Evolutionary conservation across 2,329 filamentous ascomycete genomes (phyloP).

Genomic region (Colletotrichum melonis): DNA sequence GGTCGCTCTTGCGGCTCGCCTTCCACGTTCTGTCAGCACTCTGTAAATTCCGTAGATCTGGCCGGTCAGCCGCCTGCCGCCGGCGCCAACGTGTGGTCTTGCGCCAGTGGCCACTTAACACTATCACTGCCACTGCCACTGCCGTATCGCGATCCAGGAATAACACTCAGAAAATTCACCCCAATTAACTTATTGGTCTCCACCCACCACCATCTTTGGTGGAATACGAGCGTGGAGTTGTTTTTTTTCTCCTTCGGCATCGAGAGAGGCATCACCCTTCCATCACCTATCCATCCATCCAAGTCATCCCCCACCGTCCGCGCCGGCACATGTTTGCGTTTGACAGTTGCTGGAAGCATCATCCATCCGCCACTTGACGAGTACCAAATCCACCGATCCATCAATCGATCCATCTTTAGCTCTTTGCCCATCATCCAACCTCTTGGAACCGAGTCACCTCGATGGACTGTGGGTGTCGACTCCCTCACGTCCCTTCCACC

Average conservation of each 20-base stretch:
- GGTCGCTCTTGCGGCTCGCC: no score
- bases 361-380: slow-evolving; percentile 24
- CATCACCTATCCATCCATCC: not conserved
- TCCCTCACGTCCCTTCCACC: not conserved
- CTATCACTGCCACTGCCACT: not conserved
- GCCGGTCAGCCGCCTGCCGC: slow-evolving; percentile 5
- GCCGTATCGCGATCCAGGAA: slow-evolving; percentile 24
- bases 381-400: slow-evolving; percentile 1
- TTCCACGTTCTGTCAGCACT: no score
- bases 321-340: slow-evolving; percentile 20
- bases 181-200: not conserved
- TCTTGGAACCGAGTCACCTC: slow-evolving; percentile 16
- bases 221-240: slow-evolving; percentile 31
- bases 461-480: not conserved
- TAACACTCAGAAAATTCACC: slow-evolving; percentile 18
- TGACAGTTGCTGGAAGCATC: slow-evolving; percentile 28
- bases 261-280: not conserved
- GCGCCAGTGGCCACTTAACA: no score
- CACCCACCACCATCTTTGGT: slow-evolving; percentile 6
- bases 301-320: not conserved
- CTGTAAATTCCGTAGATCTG: slow-evolving; percentile 14
- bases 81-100: not conserved
- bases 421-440: slow-evolving; percentile 1
- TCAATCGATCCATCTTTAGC: not conserved
- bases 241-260: not conserved